These are phyloP conservation scores for Ophiostoma ips DNA, from an alignment of 2,329 filamentous ascomycete species.

Conservation along the genomic window DNA sequence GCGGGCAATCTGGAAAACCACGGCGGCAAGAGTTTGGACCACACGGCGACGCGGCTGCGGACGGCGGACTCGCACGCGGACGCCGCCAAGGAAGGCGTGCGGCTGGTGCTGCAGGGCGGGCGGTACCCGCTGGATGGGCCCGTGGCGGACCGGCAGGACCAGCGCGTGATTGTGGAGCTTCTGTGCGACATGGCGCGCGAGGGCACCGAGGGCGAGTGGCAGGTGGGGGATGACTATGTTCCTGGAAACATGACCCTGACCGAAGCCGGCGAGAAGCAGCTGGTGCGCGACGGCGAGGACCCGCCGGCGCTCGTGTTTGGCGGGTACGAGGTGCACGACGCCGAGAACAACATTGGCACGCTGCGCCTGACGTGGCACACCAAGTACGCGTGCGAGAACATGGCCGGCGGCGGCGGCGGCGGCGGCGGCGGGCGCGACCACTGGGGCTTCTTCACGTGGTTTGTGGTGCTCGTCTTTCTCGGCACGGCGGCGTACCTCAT, in stretches of 20 bases:
- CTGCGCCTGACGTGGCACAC: slow-evolving; percentile 75
- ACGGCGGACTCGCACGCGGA: slow-evolving; percentile 50
- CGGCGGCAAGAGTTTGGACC: slow-evolving; percentile 48
- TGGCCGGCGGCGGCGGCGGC: slow-evolving; percentile 15
- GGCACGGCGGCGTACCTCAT: slow-evolving; percentile 80
- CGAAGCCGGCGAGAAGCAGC: slow-evolving; percentile 30
- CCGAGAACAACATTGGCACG: slow-evolving; percentile 28
- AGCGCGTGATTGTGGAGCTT: slow-evolving; percentile 74
- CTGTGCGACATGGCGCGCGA: slow-evolving; percentile 60
- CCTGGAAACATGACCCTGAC: slow-evolving; percentile 15
- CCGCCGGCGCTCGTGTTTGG: slow-evolving; percentile 58
- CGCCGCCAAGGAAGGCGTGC: slow-evolving; percentile 55
- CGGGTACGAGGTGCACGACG: slow-evolving; percentile 53
- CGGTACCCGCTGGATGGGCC: slow-evolving; percentile 39
- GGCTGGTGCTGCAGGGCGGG: slow-evolving; percentile 52
- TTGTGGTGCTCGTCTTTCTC: slow-evolving; percentile 86
- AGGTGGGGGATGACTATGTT: slow-evolving; percentile 41
- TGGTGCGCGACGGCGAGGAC: slow-evolving; percentile 33
- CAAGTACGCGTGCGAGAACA: slow-evolving; percentile 65
- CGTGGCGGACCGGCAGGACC: slow-evolving; percentile 29
- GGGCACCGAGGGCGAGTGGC: slow-evolving; percentile 59
- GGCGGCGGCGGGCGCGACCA: slow-evolving; percentile 31
- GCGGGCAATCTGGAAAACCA: slow-evolving; percentile 53
- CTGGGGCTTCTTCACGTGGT: slow-evolving; percentile 98
- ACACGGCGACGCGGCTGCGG: slow-evolving; percentile 51